Conservation (phyloP, 208 protist species). For the Trypanosoma cruzi region DNA sequence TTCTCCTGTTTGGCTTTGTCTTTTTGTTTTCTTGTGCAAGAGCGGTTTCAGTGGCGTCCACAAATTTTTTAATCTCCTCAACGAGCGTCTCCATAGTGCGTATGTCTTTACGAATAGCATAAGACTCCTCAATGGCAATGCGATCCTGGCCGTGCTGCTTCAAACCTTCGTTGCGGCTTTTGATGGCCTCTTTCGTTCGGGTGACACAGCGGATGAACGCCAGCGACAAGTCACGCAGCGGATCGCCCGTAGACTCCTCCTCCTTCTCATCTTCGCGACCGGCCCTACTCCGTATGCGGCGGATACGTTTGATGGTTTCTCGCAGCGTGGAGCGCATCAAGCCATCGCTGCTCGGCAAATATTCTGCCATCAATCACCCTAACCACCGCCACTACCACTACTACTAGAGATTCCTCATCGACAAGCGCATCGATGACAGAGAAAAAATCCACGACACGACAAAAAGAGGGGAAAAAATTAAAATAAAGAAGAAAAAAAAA, state of each 20-base stretch:
- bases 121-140: slow-evolving; percentile 65
- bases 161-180: slow-evolving; percentile 60
- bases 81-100: slow-evolving; percentile 55
- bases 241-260: slow-evolving; percentile 46
- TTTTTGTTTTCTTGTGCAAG: slow-evolving; percentile 46
- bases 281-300: slow-evolving; percentile 49
- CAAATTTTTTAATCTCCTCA: slow-evolving; percentile 47
- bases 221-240: slow-evolving; percentile 52
- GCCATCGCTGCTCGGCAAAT: slow-evolving; percentile 61
- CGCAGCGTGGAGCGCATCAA: slow-evolving; percentile 72
- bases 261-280: slow-evolving; percentile 53
- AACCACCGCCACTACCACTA: not conserved
- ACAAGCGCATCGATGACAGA: not conserved
- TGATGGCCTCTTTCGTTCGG: slow-evolving; percentile 55
- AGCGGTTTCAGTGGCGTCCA: slow-evolving; percentile 44
- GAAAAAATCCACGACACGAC: not conserved
- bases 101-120: slow-evolving; percentile 65
- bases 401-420: not conserved
- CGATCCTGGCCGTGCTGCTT: slow-evolving; percentile 53
- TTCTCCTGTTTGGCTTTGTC: slow-evolving; percentile 50
- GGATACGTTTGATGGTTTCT: slow-evolving; percentile 68
- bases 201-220: slow-evolving; percentile 47
- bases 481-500: slow-evolving; percentile 14
- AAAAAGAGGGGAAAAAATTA: not conserved
- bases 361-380: slow-evolving; percentile 31